Conservation (phyloP, 345 rosid genomes). For the Eucalyptus marginata region DNA sequence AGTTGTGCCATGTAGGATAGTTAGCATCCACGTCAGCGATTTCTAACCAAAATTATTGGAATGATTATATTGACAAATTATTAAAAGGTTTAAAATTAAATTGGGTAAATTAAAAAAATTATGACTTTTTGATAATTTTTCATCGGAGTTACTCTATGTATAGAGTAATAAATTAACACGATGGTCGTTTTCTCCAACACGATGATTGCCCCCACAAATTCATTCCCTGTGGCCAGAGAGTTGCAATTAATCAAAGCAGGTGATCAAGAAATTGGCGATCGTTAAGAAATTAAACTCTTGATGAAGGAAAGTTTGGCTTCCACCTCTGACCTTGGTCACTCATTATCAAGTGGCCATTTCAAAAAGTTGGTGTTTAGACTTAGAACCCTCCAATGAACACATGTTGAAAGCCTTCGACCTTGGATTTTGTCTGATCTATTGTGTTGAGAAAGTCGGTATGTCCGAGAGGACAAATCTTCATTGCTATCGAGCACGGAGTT, state of each 20-base stretch:
- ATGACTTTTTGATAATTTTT: too few species aligned
- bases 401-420: not conserved
- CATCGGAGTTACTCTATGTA: too few species aligned
- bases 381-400: not conserved
- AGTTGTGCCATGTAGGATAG: too few species aligned
- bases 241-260: too few species aligned
- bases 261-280: too few species aligned
- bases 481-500: not conserved
- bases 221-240: too few species aligned
- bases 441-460: not conserved
- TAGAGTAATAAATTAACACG: too few species aligned
- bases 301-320: not conserved
- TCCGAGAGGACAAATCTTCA: not conserved
- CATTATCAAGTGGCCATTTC: too few species aligned
- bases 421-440: not conserved
- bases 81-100: too few species aligned
- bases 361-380: not conserved
- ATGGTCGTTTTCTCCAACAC: too few species aligned
- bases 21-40: fast-evolving
- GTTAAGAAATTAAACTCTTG: not conserved
- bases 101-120: fast-evolving
- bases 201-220: too few species aligned
- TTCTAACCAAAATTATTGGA: fast-evolving
- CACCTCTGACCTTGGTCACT: not conserved
- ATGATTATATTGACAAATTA: fast-evolving